These are phyloP conservation scores for Trichoderma sp. DNA, from an alignment of 2,329 filamentous ascomycete species.

Conservation along the genomic window DNA sequence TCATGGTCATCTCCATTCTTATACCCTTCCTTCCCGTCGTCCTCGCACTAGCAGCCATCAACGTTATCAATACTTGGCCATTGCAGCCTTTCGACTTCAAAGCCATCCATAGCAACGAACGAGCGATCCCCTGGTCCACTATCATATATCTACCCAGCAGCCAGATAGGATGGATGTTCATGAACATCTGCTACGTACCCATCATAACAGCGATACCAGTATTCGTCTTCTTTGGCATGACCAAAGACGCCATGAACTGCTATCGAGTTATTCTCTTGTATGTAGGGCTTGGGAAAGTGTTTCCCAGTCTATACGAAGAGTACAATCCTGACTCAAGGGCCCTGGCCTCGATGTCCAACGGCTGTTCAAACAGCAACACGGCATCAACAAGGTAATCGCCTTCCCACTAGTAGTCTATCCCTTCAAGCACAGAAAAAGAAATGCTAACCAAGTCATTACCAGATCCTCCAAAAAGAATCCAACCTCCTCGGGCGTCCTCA, in stretches of 20 bases:
- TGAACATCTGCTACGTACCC: slow-evolving; percentile 49
- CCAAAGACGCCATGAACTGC: slow-evolving; percentile 50
- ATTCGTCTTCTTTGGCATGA: slow-evolving; percentile 55
- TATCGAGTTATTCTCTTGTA: slow-evolving; percentile 43
- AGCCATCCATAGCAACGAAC: slow-evolving; percentile 39
- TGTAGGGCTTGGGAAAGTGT: slow-evolving; percentile 43
- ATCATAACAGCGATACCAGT: slow-evolving; percentile 48
- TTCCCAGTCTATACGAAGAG: slow-evolving; percentile 40
- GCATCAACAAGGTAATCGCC: slow-evolving; percentile 6
- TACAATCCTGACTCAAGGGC: slow-evolving; percentile 37
- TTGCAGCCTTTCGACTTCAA: slow-evolving; percentile 41
- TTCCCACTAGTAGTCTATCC: not conserved
- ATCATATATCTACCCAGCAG: slow-evolving; percentile 46
- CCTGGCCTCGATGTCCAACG: slow-evolving; percentile 15
- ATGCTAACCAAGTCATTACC: not conserved
- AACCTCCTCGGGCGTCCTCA: slow-evolving; percentile 15
- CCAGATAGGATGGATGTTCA: slow-evolving; percentile 36
- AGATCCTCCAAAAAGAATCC: slow-evolving; percentile 1
- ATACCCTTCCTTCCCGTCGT: slow-evolving; percentile 50
- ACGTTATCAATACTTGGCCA: slow-evolving; percentile 35
- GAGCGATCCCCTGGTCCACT: slow-evolving; percentile 41
- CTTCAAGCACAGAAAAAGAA: not conserved
- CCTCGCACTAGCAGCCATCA: slow-evolving; percentile 40
- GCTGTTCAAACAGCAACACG: not conserved
- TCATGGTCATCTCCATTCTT: slow-evolving; percentile 53